phyloP scores from a whole-genome alignment of 1,284 basidiomycete genomes.

The Marasmius tenuissimus region DNA sequence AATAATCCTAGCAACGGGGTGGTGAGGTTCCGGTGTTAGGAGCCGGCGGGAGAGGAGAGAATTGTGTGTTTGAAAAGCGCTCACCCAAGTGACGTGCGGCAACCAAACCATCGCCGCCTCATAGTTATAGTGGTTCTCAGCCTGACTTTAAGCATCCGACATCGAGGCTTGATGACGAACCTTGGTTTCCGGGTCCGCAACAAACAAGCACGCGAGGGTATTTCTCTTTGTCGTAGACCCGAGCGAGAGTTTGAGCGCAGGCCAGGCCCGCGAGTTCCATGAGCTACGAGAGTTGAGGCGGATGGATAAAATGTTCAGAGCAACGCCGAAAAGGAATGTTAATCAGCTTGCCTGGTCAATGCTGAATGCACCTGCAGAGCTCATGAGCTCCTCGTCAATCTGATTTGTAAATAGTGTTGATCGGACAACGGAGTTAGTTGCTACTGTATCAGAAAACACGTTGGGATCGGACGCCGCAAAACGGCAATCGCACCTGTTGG shows the following conservation, averaged over 20 bases:
- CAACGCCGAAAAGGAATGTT: background rate
- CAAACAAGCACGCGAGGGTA: slow-evolving; percentile 84
- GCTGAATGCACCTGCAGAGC: slow-evolving; percentile 79
- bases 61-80: slow-evolving; percentile 20
- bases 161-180: slow-evolving; percentile 18
- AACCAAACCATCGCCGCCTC: slow-evolving; percentile 92
- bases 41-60: background rate
- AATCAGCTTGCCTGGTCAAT: slow-evolving; percentile 71
- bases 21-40: background rate
- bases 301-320: background rate
- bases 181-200: slow-evolving; percentile 97
- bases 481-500: slow-evolving; percentile 58
- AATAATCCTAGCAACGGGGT: slow-evolving; percentile 67
- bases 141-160: background rate
- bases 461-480: background rate
- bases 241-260: slow-evolving; percentile 87
- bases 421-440: background rate
- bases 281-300: slow-evolving; percentile 61
- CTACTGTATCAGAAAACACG: slow-evolving; percentile 1
- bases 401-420: slow-evolving; percentile 27
- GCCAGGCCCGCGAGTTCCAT: slow-evolving; percentile 99
- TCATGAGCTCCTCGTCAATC: slow-evolving; percentile 95
- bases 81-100: slow-evolving; percentile 91
- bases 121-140: background rate
- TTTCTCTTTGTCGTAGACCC: slow-evolving; percentile 67